These are phyloP conservation scores for Irpex sp. DNA, from an alignment of 1,284 basidiomycete species.

Conservation along the genomic window DNA sequence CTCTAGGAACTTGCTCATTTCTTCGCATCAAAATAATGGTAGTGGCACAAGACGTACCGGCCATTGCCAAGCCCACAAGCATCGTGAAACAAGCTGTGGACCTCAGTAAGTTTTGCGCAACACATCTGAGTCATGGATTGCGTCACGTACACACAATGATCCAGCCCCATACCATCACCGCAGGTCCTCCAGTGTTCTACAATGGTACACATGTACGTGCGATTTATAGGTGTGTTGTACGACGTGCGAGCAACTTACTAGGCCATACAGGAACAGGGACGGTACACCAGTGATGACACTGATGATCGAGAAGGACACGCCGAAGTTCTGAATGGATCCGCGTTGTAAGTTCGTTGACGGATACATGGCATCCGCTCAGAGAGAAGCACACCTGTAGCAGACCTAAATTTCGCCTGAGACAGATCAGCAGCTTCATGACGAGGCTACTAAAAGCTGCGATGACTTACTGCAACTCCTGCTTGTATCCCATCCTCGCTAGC, in stretches of 20 bases:
- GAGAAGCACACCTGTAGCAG: slow-evolving; percentile 49
- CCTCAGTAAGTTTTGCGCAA: not conserved
- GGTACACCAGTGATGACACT: slow-evolving; percentile 68
- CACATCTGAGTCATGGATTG: not conserved
- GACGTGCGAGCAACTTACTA: slow-evolving; percentile 39
- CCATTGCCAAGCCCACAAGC: slow-evolving; percentile 67
- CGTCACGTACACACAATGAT: slow-evolving; percentile 45
- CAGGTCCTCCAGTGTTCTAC: slow-evolving; percentile 69
- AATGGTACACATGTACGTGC: slow-evolving; percentile 5
- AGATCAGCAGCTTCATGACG: not conserved
- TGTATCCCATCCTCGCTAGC: slow-evolving; percentile 71
- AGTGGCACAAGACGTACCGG: slow-evolving; percentile 37
- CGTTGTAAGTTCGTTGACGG: slow-evolving; percentile 8
- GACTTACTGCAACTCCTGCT: slow-evolving; percentile 65
- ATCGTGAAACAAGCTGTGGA: slow-evolving; percentile 53
- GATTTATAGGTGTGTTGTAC: not conserved
- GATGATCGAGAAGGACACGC: slow-evolving; percentile 75
- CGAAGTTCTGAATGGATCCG: slow-evolving; percentile 53
- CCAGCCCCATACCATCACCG: slow-evolving; percentile 75
- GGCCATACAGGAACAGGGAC: slow-evolving; percentile 61
- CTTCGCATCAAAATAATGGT: no score
- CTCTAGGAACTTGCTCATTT: slow-evolving; percentile 32
- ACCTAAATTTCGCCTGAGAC: slow-evolving; percentile 46
- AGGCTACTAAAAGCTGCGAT: not conserved
- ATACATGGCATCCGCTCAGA: slow-evolving; percentile 3